Conservation (phyloP, 148 eudicot genomes). For the Euryodendron excelsum region DNA sequence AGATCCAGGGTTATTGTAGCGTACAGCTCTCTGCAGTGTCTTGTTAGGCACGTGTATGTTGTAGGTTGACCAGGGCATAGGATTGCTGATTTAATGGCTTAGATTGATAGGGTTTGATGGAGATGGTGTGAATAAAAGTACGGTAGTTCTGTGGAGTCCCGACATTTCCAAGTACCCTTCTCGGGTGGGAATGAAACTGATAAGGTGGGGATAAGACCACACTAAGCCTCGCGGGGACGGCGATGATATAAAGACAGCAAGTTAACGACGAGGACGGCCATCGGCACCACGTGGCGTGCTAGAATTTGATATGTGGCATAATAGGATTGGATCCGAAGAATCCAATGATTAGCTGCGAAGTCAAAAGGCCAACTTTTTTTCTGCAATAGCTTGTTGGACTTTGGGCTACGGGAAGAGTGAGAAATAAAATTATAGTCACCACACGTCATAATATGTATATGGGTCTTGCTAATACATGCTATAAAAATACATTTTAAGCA, state of each 20-base stretch:
- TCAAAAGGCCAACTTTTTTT: too few relatives aligned
- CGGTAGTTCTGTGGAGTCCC: background rate
- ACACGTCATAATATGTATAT: too few relatives aligned
- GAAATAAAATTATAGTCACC: too few relatives aligned
- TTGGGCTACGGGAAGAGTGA: too few relatives aligned
- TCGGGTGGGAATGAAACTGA: background rate
- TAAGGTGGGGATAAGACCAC: slow-evolving; percentile 14
- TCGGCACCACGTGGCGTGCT: slow-evolving; percentile 11
- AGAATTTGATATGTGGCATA: too few relatives aligned
- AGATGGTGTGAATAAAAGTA: background rate
- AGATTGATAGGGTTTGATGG: background rate
- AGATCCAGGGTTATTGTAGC: background rate
- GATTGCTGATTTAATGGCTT: background rate
- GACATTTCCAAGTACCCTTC: slow-evolving; percentile 1
- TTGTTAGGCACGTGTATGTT: background rate
- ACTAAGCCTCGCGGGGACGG: slow-evolving; percentile 1
- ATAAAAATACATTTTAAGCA: too few relatives aligned
- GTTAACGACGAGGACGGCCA: background rate
- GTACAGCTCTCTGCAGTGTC: background rate
- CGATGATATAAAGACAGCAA: background rate
- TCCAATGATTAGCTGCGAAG: too few relatives aligned
- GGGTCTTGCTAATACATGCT: too few relatives aligned
- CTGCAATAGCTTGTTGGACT: too few relatives aligned
- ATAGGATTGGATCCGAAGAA: too few relatives aligned
- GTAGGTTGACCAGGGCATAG: background rate